These are phyloP conservation scores for Diaporthe citrichinensis DNA, from an alignment of 2,329 filamentous ascomycete species.

Conservation along the genomic window DNA sequence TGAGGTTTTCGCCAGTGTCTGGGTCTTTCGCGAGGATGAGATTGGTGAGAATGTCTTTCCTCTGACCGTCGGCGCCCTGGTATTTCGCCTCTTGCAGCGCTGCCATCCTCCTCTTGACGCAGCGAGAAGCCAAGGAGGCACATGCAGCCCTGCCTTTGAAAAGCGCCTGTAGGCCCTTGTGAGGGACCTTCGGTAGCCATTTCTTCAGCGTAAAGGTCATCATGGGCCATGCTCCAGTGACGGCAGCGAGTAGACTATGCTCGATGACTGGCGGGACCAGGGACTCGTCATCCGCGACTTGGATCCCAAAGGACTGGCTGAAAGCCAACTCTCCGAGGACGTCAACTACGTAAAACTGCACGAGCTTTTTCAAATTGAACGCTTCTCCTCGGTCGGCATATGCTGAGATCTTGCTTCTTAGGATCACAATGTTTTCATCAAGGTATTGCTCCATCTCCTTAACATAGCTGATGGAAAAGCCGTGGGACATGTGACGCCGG, in stretches of 20 bases:
- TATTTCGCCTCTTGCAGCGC: neutral
- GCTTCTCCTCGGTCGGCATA: neutral
- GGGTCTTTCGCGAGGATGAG: slow-evolving; percentile 54
- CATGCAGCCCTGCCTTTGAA: slow-evolving; percentile 1
- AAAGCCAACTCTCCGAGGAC: slow-evolving; percentile 15
- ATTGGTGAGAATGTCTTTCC: slow-evolving; percentile 53
- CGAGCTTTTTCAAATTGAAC: slow-evolving; percentile 5
- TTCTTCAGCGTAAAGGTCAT: slow-evolving; percentile 48
- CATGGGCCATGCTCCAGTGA: slow-evolving; percentile 48
- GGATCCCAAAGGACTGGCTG: slow-evolving; percentile 16
- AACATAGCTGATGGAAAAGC: slow-evolving; percentile 51
- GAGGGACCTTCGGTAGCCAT: slow-evolving; percentile 37
- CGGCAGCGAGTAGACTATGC: slow-evolving; percentile 51
- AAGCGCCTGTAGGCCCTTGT: slow-evolving; percentile 9
- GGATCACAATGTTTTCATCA: neutral
- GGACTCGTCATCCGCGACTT: slow-evolving; percentile 44
- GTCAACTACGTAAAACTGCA: slow-evolving; percentile 6
- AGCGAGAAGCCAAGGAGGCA: slow-evolving; percentile 13
- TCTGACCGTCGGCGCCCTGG: slow-evolving; percentile 30
- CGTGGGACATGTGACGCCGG: slow-evolving; percentile 50
- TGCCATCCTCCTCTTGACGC: slow-evolving; percentile 1
- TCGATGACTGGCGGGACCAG: slow-evolving; percentile 51
- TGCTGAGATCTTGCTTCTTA: neutral
- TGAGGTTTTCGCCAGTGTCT: slow-evolving; percentile 51
- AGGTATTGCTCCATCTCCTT: slow-evolving; percentile 54